Conservation (phyloP, 1,284 basidiomycete species). For the Leccinum griseonigrum region DNA sequence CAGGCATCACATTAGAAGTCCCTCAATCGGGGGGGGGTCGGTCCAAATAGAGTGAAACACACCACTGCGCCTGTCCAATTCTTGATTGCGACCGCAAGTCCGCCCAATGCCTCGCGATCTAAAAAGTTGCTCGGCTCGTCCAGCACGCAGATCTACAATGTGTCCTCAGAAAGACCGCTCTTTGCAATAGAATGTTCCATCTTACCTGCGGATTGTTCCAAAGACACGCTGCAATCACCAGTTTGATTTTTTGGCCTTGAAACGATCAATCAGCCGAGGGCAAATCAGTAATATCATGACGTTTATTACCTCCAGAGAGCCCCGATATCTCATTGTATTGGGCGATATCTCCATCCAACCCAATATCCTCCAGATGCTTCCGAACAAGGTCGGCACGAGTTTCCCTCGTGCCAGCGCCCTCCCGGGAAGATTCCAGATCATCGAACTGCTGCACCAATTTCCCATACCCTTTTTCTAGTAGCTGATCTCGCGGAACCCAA, state of each 20-base stretch:
- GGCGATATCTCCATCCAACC: slow-evolving; percentile 94
- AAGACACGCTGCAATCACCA: slow-evolving; percentile 91
- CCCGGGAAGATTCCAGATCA: slow-evolving; percentile 93
- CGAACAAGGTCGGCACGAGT: slow-evolving; percentile 78
- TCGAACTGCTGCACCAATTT: slow-evolving; percentile 96
- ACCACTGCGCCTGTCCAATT: slow-evolving; percentile 97
- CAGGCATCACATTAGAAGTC: slow-evolving; percentile 20
- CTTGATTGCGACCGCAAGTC: slow-evolving; percentile 92
- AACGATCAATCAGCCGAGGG: slow-evolving; percentile 27
- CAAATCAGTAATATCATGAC: slow-evolving; percentile 5
- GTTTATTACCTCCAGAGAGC: slow-evolving; percentile 70
- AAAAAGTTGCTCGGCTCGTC: slow-evolving; percentile 98
- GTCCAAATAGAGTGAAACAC: slow-evolving; percentile 26
- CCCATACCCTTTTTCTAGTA: slow-evolving; percentile 83
- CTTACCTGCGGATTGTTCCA: slow-evolving; percentile 91
- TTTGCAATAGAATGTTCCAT: slow-evolving; percentile 7
- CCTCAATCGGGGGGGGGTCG: slow-evolving; percentile 14
- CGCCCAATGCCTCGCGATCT: slow-evolving; percentile 87
- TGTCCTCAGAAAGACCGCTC: background rate
- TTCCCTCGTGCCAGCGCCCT: slow-evolving; percentile 88
- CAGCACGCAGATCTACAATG: slow-evolving; percentile 61
- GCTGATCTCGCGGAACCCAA: slow-evolving; percentile 90
- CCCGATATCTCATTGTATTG: slow-evolving; percentile 96
- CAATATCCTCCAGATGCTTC: slow-evolving; percentile 92
- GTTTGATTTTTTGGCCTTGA: slow-evolving; percentile 93